Percentiles rank a stretch among this genome's conserved stretches.
phyloP scores from a whole-genome alignment of 805 yeast genomes.

The Pichia insulana region DNA sequence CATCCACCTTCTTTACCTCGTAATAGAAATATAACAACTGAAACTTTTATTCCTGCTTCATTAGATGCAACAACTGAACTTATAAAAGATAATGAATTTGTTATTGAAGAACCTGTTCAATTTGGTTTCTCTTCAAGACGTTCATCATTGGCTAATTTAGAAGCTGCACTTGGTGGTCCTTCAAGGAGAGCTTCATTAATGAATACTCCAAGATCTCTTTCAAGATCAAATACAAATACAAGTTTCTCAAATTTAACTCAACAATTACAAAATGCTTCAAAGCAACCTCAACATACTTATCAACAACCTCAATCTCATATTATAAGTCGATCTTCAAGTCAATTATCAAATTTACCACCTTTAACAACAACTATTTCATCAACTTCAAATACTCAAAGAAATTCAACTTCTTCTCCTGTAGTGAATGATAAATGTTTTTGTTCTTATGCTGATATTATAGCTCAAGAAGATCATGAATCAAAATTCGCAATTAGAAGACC shows the following conservation, averaged over 20 bases:
- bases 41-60: conserved; percentile 49
- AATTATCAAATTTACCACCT: conserved; percentile 9
- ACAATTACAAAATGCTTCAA: conserved; percentile 14
- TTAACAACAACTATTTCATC: conserved; percentile 5
- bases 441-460: conserved; percentile 74
- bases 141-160: conserved; percentile 44
- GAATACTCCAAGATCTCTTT: conserved; percentile 13
- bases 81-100: conserved; percentile 23
- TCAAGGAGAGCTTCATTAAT: conserved; percentile 11
- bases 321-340: neutral
- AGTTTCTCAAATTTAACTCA: conserved; percentile 22
- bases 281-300: neutral
- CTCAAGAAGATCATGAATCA: conserved; percentile 47
- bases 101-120: conserved; percentile 33
- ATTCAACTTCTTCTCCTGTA: conserved; percentile 10
- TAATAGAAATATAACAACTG: conserved; percentile 31
- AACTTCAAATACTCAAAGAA: conserved; percentile 3
- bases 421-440: conserved; percentile 39
- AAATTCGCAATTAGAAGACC: conserved; percentile 48
- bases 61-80: conserved; percentile 41
- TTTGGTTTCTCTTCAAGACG: conserved; percentile 39
- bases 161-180: conserved; percentile 21
- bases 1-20: conserved; percentile 27
- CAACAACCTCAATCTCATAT: conserved; percentile 1
- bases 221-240: conserved; percentile 17